These are phyloP conservation scores for Penicillium atrosanguineum DNA, from an alignment of 495 filamentous ascomycete species.

Conservation along the genomic window DNA sequence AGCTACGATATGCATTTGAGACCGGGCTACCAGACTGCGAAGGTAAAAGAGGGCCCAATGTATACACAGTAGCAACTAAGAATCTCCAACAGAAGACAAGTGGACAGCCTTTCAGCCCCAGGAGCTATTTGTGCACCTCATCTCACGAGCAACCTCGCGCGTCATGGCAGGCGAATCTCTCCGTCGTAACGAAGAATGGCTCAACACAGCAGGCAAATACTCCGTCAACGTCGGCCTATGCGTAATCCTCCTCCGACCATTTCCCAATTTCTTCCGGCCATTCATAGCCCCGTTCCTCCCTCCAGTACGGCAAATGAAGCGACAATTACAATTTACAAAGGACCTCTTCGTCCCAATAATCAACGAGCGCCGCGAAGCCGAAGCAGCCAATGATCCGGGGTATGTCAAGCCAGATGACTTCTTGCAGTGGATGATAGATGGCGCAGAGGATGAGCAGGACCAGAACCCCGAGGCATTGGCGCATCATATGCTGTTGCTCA, in stretches of 20 bases:
- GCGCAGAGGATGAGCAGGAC: slow-evolving; percentile 23
- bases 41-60: slow-evolving; percentile 9
- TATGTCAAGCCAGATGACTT: slow-evolving; percentile 38
- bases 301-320: slow-evolving; percentile 22
- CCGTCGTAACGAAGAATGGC: slow-evolving; percentile 54
- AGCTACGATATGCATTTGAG: slow-evolving; percentile 26
- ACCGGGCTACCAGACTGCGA: slow-evolving; percentile 25
- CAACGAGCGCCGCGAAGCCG: slow-evolving; percentile 19
- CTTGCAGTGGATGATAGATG: slow-evolving; percentile 42
- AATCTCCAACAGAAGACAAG: slow-evolving; percentile 9
- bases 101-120: slow-evolving; percentile 27
- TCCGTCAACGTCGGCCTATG: slow-evolving; percentile 47
- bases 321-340: slow-evolving; percentile 20
- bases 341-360: slow-evolving; percentile 33
- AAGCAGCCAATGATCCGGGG: slow-evolving; percentile 10
- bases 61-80: neutral
- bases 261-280: slow-evolving; percentile 37
- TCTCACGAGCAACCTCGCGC: slow-evolving; percentile 54
- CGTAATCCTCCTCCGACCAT: slow-evolving; percentile 25
- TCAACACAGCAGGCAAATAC: slow-evolving; percentile 51
- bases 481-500: slow-evolving; percentile 27
- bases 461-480: slow-evolving; percentile 24
- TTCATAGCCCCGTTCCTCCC: slow-evolving; percentile 33
- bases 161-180: slow-evolving; percentile 55
- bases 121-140: slow-evolving; percentile 37